Evolutionary conservation across 257 asterid species (phyloP).

Genomic region (Paulownia fortunei): DNA sequence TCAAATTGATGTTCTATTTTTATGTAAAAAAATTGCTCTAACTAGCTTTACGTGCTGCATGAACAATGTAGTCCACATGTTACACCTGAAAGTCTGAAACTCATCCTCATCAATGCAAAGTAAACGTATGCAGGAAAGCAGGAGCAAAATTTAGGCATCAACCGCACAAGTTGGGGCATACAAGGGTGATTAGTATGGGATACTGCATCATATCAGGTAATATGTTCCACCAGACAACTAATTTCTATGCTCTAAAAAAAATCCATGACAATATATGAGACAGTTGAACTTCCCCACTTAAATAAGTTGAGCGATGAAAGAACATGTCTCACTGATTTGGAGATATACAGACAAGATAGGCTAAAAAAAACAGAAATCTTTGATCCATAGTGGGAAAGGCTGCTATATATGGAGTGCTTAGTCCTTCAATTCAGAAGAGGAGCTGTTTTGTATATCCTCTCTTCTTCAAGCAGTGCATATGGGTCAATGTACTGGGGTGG

Average conservation of each 20-base stretch:
- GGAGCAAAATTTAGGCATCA: background rate
- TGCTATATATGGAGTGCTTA: background rate
- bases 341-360: background rate
- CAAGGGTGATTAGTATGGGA: background rate
- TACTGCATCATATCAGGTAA: no score
- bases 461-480: conserved; percentile 66
- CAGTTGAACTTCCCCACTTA: background rate
- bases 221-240: no score
- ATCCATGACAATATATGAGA: background rate
- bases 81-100: background rate
- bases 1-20: background rate
- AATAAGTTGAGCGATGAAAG: background rate
- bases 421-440: conserved; percentile 36
- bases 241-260: background rate
- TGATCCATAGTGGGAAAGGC: no score
- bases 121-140: background rate
- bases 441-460: conserved; percentile 54
- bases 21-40: no score
- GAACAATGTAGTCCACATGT: no score
- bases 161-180: background rate
- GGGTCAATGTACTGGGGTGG: conserved; percentile 63
- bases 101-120: background rate
- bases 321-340: background rate
- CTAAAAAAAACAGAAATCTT: no score
- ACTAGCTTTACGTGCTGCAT: no score